Conservation (phyloP, 2,329 filamentous ascomycete species). For the Alternaria hordeiaustralica region DNA sequence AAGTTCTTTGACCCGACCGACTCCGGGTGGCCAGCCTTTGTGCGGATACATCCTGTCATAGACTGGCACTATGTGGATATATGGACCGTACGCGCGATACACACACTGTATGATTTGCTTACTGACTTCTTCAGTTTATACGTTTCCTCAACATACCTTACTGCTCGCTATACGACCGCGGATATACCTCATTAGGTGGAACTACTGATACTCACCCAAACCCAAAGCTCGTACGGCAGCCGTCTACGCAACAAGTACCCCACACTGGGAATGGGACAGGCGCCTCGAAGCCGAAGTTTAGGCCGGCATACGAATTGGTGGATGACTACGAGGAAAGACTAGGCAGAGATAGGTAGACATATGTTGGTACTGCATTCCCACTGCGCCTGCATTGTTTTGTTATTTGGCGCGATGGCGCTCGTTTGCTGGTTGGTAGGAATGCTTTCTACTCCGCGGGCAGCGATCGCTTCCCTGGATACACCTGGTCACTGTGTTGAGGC, state of each 20-base stretch:
- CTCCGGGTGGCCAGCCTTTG: slow-evolving; percentile 86
- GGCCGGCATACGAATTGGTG: slow-evolving; percentile 50
- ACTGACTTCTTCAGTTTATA: slow-evolving; percentile 67
- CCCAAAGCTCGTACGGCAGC: slow-evolving; percentile 61
- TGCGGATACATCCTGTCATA: slow-evolving; percentile 93
- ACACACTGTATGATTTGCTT: neutral
- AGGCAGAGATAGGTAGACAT: slow-evolving; percentile 44
- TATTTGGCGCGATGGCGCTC: neutral
- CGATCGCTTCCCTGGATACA: neutral
- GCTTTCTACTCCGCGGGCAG: neutral
- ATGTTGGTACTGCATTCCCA: neutral
- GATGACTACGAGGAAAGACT: slow-evolving; percentile 51
- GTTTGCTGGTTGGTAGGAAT: neutral
- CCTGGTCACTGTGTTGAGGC: neutral
- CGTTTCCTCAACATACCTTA: slow-evolving; percentile 80
- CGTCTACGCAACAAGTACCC: slow-evolving; percentile 24
- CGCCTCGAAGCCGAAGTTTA: slow-evolving; percentile 36
- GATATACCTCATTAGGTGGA: slow-evolving; percentile 92
- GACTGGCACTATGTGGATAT: slow-evolving; percentile 98
- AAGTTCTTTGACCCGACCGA: slow-evolving; percentile 89
- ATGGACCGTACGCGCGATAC: slow-evolving; percentile 73
- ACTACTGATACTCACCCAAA: slow-evolving; percentile 89
- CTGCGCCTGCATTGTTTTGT: neutral
- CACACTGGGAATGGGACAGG: slow-evolving; percentile 20
- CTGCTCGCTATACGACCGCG: slow-evolving; percentile 84